Conservation (phyloP, 129 eudicot species). For the Sambucus nigra region DNA sequence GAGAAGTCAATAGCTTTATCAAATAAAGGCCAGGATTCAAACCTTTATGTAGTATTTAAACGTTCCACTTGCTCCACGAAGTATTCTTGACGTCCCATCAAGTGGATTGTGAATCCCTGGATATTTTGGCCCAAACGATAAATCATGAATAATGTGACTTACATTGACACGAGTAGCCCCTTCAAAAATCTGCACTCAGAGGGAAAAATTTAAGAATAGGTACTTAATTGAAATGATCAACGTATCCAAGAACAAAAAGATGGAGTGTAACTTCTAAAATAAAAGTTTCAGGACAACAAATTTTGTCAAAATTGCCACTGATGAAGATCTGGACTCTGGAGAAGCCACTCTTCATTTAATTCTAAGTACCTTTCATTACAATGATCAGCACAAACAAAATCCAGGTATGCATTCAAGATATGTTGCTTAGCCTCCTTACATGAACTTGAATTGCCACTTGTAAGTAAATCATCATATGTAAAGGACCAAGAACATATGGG, state of each 20-base stretch:
- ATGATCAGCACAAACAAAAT: no score
- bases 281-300: not conserved
- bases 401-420: no score
- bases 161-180: slow-evolving; percentile 84
- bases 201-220: not conserved
- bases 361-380: not conserved
- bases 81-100: slow-evolving; percentile 62
- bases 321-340: no score
- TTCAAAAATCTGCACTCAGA: slow-evolving; percentile 75
- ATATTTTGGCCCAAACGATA: slow-evolving; percentile 95
- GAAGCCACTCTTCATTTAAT: no score
- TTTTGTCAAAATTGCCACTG: no score
- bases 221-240: not conserved
- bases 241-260: not conserved
- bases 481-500: no score
- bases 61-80: slow-evolving; percentile 79
- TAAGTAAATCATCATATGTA: no score
- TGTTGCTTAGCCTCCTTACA: no score
- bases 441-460: no score
- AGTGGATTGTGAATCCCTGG: slow-evolving; percentile 97
- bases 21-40: slow-evolving; percentile 10
- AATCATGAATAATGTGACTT: slow-evolving; percentile 87
- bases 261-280: not conserved
- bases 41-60: slow-evolving; percentile 99
- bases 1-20: not conserved